phyloP scores from a whole-genome alignment of 1,284 basidiomycete genomes.

The Hymenochaete sp. region DNA sequence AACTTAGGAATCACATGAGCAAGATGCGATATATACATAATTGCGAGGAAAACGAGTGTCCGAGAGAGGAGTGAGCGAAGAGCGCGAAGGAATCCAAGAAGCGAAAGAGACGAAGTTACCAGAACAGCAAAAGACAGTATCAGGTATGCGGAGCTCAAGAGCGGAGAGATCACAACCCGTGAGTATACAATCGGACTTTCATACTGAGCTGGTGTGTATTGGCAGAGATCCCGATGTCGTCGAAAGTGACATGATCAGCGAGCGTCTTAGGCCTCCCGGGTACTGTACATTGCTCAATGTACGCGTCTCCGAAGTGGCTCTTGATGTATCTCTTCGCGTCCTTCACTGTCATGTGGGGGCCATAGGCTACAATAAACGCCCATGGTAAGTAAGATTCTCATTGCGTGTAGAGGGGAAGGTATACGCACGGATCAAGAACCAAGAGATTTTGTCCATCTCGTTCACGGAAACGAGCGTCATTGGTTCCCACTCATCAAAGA shows the following conservation, averaged over 20 bases:
- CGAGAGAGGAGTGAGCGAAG: not conserved
- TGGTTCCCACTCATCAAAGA: constrained; percentile 6
- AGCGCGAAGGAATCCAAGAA: not conserved
- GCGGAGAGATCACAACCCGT: not conserved
- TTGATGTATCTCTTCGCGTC: constrained; percentile 14
- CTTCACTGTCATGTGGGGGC: constrained; percentile 7
- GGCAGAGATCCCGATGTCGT: constrained; percentile 7
- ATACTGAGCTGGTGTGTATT: constrained; percentile 13
- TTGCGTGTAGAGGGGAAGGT: not conserved
- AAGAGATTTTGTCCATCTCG: constrained; percentile 3
- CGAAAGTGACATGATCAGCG: constrained; percentile 4
- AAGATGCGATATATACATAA: too few species aligned
- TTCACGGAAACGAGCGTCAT: constrained; percentile 14
- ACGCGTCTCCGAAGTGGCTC: not conserved
- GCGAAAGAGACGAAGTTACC: not conserved
- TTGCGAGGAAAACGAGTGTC: not conserved
- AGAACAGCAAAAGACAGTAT: not conserved
- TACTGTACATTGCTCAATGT: not conserved
- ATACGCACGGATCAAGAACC: constrained; percentile 15
- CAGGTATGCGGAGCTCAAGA: not conserved
- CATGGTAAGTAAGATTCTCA: not conserved
- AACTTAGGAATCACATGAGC: too few species aligned
- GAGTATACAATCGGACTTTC: constrained; percentile 8
- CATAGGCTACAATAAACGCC: constrained; percentile 10
- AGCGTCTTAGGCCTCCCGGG: not conserved